Evolutionary conservation across 139 green algal genomes (phyloP).

Genomic region (Gonium pectorale): DNA sequence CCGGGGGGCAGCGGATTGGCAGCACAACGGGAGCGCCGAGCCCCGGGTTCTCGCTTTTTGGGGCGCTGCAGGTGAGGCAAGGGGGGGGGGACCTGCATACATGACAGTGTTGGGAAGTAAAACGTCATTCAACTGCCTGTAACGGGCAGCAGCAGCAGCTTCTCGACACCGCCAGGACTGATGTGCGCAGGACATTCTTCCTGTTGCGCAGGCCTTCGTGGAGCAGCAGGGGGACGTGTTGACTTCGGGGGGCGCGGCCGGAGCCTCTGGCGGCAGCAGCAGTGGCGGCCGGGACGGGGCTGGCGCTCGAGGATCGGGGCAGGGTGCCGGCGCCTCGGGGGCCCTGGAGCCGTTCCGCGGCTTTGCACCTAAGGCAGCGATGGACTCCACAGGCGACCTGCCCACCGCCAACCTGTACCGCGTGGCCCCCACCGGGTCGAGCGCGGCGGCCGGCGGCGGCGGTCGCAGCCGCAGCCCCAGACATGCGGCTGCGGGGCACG

Average conservation of each 20-base stretch:
- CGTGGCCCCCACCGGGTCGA: neutral
- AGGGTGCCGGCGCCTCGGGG: too few species aligned
- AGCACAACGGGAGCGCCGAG: neutral
- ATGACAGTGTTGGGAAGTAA: too few species aligned
- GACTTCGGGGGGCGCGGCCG: neutral
- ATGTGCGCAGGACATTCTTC: too few species aligned
- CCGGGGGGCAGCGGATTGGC: too few species aligned
- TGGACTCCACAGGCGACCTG: neutral
- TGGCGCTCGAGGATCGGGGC: too few species aligned
- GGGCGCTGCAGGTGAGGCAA: slow-evolving; percentile 9
- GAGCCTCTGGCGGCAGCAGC: neutral
- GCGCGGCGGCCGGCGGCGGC: neutral
- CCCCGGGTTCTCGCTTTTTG: slow-evolving; percentile 22
- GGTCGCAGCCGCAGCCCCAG: neutral
- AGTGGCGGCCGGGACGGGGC: too few species aligned
- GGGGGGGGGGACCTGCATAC: too few species aligned
- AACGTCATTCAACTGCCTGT: too few species aligned
- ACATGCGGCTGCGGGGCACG: too few species aligned
- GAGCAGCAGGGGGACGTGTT: neutral
- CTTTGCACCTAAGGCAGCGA: neutral
- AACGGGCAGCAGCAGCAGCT: too few species aligned
- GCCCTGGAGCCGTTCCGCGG: neutral
- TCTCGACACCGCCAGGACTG: too few species aligned
- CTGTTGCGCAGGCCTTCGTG: neutral
- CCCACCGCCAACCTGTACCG: slow-evolving; percentile 9